Percentiles rank a stretch among this genome's conserved stretches.
Conservation (phyloP, 208 protist genomes). For the Naegleria fowleri region DNA sequence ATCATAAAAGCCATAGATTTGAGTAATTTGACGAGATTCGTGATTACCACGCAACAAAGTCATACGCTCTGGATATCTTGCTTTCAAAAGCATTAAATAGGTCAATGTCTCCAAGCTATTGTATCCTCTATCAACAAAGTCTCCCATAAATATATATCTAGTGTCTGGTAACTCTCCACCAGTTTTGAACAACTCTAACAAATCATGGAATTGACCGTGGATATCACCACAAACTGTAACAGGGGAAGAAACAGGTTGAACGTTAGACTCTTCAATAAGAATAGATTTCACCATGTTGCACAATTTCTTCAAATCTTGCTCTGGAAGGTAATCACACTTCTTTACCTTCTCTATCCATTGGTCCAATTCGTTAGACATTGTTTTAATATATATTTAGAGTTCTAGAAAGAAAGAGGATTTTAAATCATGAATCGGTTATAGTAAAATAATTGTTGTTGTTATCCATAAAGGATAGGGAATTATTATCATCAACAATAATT, state of each 20-base stretch:
- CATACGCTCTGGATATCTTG: slow-evolving; percentile 68
- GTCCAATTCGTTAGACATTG: neutral
- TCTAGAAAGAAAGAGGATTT: too few relatives aligned
- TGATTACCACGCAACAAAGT: slow-evolving; percentile 78
- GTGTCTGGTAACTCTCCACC: slow-evolving; percentile 66
- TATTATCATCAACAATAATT: too few relatives aligned
- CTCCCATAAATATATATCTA: slow-evolving; percentile 83
- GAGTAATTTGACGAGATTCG: slow-evolving; percentile 70
- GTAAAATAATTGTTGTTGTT: too few relatives aligned
- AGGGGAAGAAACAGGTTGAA: slow-evolving; percentile 79
- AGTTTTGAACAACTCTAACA: slow-evolving; percentile 89
- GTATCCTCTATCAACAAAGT: slow-evolving; percentile 90
- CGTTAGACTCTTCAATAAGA: slow-evolving; percentile 82
- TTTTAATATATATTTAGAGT: neutral
- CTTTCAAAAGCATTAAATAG: slow-evolving; percentile 81
- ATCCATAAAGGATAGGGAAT: too few relatives aligned
- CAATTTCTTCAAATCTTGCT: slow-evolving; percentile 38
- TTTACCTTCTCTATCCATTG: slow-evolving; percentile 72
- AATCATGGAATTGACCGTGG: slow-evolving; percentile 97
- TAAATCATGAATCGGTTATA: too few relatives aligned
- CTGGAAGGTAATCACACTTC: slow-evolving; percentile 27
- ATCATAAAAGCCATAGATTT: slow-evolving; percentile 82
- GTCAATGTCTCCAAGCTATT: slow-evolving; percentile 87
- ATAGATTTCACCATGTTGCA: slow-evolving; percentile 52
- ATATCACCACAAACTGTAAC: slow-evolving; percentile 96